phyloP scores from a whole-genome alignment of 768 basidiomycete genomes.

The Tulasnella sp. region DNA sequence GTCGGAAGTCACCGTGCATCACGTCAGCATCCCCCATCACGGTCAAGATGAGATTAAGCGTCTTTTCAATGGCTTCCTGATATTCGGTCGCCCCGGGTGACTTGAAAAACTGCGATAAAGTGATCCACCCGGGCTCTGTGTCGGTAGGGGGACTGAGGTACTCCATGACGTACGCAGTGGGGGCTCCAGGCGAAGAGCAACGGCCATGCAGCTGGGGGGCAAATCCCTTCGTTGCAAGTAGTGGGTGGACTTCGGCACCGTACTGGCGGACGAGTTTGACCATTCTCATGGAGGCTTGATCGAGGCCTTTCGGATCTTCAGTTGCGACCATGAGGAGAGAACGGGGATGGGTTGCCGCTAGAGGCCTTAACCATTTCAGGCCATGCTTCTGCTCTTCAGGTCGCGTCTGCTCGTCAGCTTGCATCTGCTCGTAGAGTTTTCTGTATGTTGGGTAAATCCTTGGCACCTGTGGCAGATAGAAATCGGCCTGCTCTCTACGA shows the following conservation, averaged over 20 bases:
- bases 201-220: constrained; percentile 18
- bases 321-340: too few species aligned
- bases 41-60: not conserved
- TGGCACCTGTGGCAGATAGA: too few species aligned
- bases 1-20: constrained; percentile 19
- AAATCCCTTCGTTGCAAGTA: not conserved
- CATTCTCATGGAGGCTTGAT: too few species aligned
- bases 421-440: too few species aligned
- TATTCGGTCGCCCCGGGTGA: not conserved
- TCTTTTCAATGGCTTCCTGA: not conserved
- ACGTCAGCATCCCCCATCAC: not conserved
- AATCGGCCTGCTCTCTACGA: too few species aligned
- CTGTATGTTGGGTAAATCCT: too few species aligned
- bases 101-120: not conserved
- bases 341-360: not conserved
- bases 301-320: too few species aligned
- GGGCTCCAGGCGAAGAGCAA: not conserved
- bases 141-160: constrained; percentile 8
- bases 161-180: constrained; percentile 26
- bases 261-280: constrained; percentile 25
- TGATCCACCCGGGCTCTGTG: not conserved
- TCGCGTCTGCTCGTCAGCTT: too few species aligned
- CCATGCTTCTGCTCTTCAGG: too few species aligned
- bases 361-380: too few species aligned
- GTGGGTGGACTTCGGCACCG: constrained; percentile 12